Conservation (phyloP, 129 eudicot species). For the sunflower (Helianthus annuus) region DNA sequence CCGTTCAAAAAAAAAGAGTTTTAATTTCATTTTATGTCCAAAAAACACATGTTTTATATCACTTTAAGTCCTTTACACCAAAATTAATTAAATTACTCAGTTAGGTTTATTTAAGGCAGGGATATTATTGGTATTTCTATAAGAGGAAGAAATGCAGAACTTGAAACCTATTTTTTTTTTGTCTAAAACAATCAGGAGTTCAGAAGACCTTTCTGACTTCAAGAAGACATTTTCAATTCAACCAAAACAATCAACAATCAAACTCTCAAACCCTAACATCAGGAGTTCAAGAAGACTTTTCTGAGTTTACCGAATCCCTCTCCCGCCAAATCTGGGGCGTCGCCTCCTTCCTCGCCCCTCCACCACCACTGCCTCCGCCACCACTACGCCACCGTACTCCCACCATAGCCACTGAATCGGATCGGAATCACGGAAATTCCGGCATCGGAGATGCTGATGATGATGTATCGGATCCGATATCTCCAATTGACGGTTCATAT, state of each 20-base stretch:
- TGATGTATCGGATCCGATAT: constrained; percentile 21
- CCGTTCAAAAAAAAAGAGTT: too few relatives aligned
- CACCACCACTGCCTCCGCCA: constrained; percentile 61
- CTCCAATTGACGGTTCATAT: constrained; percentile 7
- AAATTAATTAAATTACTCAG: too few relatives aligned
- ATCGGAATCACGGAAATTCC: constrained; percentile 5
- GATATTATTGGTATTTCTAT: too few relatives aligned
- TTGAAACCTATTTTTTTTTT: too few relatives aligned
- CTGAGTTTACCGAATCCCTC: constrained; percentile 62
- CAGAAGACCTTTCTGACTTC: too few relatives aligned
- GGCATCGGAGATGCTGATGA: constrained; percentile 22
- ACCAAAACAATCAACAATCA: constrained; percentile 11
- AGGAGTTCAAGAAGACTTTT: constrained; percentile 65
- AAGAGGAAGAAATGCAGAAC: too few relatives aligned
- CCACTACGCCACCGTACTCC: constrained; percentile 42
- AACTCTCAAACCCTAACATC: constrained; percentile 32
- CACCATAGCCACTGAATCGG: constrained; percentile 35
- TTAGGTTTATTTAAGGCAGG: too few relatives aligned
- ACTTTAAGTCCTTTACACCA: too few relatives aligned
- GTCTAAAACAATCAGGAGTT: too few relatives aligned
- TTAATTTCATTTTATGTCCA: too few relatives aligned
- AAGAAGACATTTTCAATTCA: too few relatives aligned
- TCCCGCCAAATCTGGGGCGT: constrained; percentile 80
- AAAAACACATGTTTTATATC: too few relatives aligned
- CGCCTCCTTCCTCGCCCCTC: constrained; percentile 75